These are phyloP conservation scores for Colletotrichum higginsianum DNA, from an alignment of 2,329 filamentous ascomycete species.

Conservation along the genomic window DNA sequence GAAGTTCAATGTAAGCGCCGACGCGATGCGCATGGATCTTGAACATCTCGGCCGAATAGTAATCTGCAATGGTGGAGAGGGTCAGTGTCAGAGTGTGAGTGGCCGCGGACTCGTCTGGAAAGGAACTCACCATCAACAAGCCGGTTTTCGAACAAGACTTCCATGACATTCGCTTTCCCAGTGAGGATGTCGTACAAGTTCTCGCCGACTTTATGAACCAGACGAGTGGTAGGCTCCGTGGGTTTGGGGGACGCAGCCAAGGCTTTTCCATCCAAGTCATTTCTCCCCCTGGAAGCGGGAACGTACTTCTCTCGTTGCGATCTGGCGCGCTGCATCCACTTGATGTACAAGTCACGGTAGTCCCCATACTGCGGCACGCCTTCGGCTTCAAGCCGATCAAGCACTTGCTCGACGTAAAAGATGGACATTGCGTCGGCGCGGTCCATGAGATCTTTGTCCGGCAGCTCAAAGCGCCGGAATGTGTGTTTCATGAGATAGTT, in stretches of 20 bases:
- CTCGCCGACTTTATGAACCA: constrained; percentile 20
- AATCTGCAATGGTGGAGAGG: background rate
- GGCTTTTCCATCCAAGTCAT: background rate
- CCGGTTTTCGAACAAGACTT: constrained; percentile 23
- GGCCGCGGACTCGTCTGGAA: too few relatives aligned
- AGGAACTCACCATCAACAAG: constrained; percentile 21
- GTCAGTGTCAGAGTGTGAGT: too few relatives aligned
- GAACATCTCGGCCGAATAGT: constrained; percentile 14
- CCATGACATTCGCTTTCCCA: constrained; percentile 11
- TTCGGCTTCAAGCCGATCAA: background rate
- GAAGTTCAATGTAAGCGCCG: constrained; percentile 21
- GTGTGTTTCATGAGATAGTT: too few relatives aligned
- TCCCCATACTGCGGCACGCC: background rate
- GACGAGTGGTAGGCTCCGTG: constrained; percentile 17
- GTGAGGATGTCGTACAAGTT: constrained; percentile 17
- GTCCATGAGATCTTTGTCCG: constrained; percentile 11
- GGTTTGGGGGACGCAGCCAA: constrained; percentile 2
- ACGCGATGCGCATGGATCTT: constrained; percentile 4
- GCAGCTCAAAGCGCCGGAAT: background rate
- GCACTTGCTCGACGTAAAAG: constrained; percentile 17
- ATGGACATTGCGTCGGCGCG: constrained; percentile 18
- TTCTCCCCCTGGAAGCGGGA: background rate
- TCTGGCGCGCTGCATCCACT: constrained; percentile 17
- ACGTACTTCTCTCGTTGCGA: background rate
- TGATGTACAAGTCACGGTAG: background rate